Evolutionary conservation across 2,329 filamentous ascomycete species (phyloP).

Genomic region (Xylaria digitata): DNA sequence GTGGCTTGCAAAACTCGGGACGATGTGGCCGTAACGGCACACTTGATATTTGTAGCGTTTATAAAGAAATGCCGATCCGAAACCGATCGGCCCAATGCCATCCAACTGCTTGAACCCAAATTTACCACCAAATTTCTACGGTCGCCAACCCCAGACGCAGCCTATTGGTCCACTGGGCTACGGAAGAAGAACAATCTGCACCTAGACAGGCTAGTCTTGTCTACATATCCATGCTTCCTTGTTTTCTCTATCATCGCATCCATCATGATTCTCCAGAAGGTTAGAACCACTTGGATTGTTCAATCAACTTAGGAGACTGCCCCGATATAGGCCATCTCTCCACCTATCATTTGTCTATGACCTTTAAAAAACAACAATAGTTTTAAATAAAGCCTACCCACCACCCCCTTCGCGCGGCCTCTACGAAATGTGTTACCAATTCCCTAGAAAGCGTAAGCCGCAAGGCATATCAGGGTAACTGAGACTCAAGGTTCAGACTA

Average conservation of each 20-base stretch:
- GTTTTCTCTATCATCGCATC: background rate
- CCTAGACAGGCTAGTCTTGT: background rate
- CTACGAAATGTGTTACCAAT: background rate
- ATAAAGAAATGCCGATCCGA: constrained; percentile 10
- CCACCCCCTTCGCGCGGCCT: background rate
- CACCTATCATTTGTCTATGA: too few species aligned
- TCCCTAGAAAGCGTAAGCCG: background rate
- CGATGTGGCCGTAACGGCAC: constrained; percentile 10
- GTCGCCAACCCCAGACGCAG: background rate
- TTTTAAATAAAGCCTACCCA: background rate
- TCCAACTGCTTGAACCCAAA: constrained; percentile 1
- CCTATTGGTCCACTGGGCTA: background rate
- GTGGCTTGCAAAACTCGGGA: constrained; percentile 10
- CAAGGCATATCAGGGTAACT: background rate
- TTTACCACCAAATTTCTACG: too few species aligned
- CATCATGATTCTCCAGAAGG: background rate
- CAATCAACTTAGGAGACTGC: background rate
- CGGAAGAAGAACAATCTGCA: background rate
- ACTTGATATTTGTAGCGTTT: constrained; percentile 25
- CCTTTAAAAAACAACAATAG: background rate
- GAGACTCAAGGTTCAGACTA: background rate
- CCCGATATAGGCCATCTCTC: background rate
- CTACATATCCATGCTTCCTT: background rate
- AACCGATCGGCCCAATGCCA: constrained; percentile 5
- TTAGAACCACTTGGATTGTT: background rate